phyloP scores from a whole-genome alignment of 805 yeast genomes.

The Nakazawaea laoshanensis region DNA sequence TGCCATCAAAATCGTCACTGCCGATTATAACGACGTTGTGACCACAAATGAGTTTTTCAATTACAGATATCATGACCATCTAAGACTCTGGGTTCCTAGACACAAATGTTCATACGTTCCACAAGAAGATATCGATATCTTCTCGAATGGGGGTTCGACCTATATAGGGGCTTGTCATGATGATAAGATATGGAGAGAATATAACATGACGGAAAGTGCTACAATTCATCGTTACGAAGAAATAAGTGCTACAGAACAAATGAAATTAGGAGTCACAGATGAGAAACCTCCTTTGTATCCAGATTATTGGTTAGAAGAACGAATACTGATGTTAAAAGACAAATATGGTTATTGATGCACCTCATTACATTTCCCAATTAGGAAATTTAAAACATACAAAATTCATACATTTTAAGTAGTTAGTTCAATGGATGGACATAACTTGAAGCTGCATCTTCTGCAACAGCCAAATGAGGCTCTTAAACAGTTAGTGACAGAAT shows the following conservation, averaged over 20 bases:
- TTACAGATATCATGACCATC: conserved; percentile 24
- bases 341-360: conserved; percentile 12
- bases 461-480: conserved; percentile 8
- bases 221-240: conserved; percentile 18
- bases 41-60: conserved; percentile 16
- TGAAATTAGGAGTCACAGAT: conserved; percentile 15
- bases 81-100: conserved; percentile 28
- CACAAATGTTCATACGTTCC: conserved; percentile 30
- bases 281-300: conserved; percentile 18
- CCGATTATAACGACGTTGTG: conserved; percentile 17
- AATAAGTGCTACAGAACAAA: conserved; percentile 10
- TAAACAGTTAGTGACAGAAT: conserved; percentile 3
- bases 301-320: conserved; percentile 17
- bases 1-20: conserved; percentile 14
- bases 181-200: conserved; percentile 27
- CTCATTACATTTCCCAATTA: not conserved
- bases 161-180: conserved; percentile 36
- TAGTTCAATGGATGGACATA: no score
- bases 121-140: conserved; percentile 27
- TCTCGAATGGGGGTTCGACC: conserved; percentile 23
- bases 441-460: conserved; percentile 2
- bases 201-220: conserved; percentile 23
- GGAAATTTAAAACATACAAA: no score
- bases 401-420: no score
- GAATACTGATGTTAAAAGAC: conserved; percentile 14